Evolutionary conservation across 129 eudicot species (phyloP), one percentile per base, ranked within the genome.

Genomic region (Deinandra increscens): DNA sequence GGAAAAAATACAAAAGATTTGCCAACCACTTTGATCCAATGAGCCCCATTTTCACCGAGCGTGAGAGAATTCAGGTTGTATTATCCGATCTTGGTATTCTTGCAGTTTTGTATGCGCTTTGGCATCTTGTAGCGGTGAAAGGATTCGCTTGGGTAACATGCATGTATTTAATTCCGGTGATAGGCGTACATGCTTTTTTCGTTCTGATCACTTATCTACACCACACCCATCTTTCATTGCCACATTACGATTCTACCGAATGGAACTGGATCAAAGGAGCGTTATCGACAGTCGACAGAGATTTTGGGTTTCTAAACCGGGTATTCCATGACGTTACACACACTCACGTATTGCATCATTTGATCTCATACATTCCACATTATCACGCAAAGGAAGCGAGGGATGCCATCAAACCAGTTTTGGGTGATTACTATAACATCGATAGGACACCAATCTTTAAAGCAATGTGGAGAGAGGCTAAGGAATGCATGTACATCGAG

Each of bases 321-420:
- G 70, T 43, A 3, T 65, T 65, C 70, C 70, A 65, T 43, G 70
- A 65, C 7, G 70, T 65, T 18, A 63, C 68, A 63, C 51, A 63
- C 68, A 63, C 68, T 19, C 68, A 63, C 3, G 50, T 63, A 0
- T 38, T 62, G 68, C 68, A 62, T 37, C 68, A 62, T 33, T 15
- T 61, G n/a, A 61, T 61, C 13, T 60, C 67, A 7, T 62, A 37
- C 26, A 62, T 62, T 37, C 70, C 70, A 7, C 64, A 59, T 31
- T 31, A 59, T 14, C 41, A 46, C 22, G 53, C 53, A 5, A 46
- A n/a, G 53, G 53, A 46, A 46, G 53, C 53, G 2, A 46, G 53
- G 8, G 53, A 53, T n/a, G 60, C 60, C 0, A 54, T 54, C 60
- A 54, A 54, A 22, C 60, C 60, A 4, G 60, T 54, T 43, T 65